These are phyloP conservation scores for Pichia norvegensis DNA, from an alignment of 1,139 yeast genomes.

Conservation along the genomic window DNA sequence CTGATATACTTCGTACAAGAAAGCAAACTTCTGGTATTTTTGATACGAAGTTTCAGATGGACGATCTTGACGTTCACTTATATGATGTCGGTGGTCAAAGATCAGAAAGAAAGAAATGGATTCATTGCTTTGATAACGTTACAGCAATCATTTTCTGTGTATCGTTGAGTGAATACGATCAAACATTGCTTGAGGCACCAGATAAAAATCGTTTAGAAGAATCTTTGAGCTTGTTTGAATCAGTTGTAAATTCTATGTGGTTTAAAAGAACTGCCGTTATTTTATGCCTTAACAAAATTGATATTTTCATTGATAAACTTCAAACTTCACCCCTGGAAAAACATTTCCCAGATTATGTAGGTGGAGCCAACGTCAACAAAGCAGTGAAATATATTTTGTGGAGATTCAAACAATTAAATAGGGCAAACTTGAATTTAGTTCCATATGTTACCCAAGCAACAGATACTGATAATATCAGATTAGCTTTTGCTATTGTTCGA, in stretches of 20 bases:
- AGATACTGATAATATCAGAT: conserved; percentile 78
- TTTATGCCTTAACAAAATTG: conserved; percentile 80
- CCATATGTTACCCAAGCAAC: conserved; percentile 96
- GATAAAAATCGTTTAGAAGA: conserved; percentile 77
- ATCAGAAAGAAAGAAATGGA: conserved; percentile 91
- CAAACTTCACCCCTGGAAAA: conserved; percentile 75
- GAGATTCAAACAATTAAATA: conserved; percentile 81
- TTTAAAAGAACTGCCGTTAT: conserved; percentile 81
- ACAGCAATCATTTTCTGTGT: conserved; percentile 85
- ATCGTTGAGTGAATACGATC: conserved; percentile 85
- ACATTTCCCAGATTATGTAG: conserved; percentile 84
- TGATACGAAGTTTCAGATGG: conserved; percentile 74
- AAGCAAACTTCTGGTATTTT: conserved; percentile 90
- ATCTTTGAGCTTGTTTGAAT: conserved; percentile 76
- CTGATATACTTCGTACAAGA: conserved; percentile 79
- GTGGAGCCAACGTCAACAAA: conserved; percentile 80
- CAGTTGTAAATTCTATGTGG: conserved; percentile 93
- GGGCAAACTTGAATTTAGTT: conserved; percentile 73
- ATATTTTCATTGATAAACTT: conserved; percentile 78
- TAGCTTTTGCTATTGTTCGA: conserved; percentile 87
- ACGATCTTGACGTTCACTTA: conserved; percentile 68
- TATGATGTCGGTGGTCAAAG: conserved; percentile 94
- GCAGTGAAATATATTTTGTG: conserved; percentile 92
- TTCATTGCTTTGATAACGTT: conserved; percentile 89
- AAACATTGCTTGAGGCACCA: conserved; percentile 71